phyloP scores from a whole-genome alignment of 805 yeast genomes.

The Kluyveromyces aestuarii region DNA sequence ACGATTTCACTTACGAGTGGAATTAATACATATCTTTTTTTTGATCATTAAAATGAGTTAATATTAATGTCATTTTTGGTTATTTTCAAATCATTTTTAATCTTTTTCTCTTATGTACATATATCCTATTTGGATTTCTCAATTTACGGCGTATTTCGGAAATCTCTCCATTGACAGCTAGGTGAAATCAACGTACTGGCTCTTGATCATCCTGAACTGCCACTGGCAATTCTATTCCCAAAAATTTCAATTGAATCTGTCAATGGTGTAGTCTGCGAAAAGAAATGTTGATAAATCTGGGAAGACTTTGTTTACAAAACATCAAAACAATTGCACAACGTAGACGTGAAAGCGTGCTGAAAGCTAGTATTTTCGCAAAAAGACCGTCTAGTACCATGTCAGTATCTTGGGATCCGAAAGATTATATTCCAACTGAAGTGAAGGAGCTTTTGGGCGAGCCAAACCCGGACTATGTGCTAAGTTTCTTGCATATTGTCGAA shows the following conservation, averaged over 20 bases:
- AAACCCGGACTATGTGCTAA: constrained; percentile 40
- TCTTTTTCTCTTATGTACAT: neutral
- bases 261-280: neutral
- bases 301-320: neutral
- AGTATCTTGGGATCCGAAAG: constrained; percentile 37
- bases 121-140: neutral
- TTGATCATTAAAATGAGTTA: constrained; percentile 1
- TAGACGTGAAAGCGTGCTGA: constrained; percentile 1
- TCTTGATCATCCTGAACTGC: neutral
- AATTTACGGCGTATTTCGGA: neutral
- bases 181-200: too few relatives aligned
- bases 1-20: neutral
- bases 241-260: neutral
- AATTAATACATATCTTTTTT: constrained; percentile 1
- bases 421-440: constrained; percentile 34
- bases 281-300: neutral
- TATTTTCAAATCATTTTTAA: neutral
- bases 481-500: constrained; percentile 57
- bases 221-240: neutral
- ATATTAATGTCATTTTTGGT: constrained; percentile 2
- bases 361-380: neutral
- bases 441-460: constrained; percentile 22
- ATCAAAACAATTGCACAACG: neutral
- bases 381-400: constrained; percentile 7
- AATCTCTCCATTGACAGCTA: too few relatives aligned